phyloP scores from a whole-genome alignment of 176 grass and related monocot genomes.

The Carex scoparia region DNA sequence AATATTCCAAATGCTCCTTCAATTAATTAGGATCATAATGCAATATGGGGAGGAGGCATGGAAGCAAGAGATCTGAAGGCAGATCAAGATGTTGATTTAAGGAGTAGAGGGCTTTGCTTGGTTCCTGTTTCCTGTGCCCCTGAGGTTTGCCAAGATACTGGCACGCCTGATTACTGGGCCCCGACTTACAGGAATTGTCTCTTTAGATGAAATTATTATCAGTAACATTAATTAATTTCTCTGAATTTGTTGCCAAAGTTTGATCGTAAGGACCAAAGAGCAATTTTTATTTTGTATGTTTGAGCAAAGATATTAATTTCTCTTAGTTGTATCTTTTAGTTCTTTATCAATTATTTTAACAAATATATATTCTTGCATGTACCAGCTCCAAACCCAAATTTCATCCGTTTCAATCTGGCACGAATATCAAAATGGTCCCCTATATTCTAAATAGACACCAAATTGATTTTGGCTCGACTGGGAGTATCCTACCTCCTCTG shows the following conservation, averaged over 20 bases:
- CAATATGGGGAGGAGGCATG: conserved; percentile 49
- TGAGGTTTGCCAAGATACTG: conserved; percentile 54
- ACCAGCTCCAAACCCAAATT: too few species aligned
- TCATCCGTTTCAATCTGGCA: too few species aligned
- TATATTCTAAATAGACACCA: too few species aligned
- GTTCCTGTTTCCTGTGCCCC: conserved; percentile 77
- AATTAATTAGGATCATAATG: conserved; percentile 40
- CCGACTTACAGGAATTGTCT: conserved; percentile 69
- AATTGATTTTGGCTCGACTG: too few species aligned
- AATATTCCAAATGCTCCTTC: not conserved
- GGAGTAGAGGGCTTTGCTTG: conserved; percentile 76
- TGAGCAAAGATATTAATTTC: not conserved
- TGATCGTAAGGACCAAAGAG: conserved; percentile 13
- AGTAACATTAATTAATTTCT: not conserved
- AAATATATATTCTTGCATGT: too few species aligned
- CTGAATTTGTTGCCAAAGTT: not conserved
- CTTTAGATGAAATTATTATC: conserved; percentile 46
- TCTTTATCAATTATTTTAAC: not conserved
- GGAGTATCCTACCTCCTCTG: too few species aligned
- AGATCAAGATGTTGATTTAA: conserved; percentile 57
- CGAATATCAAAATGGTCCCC: too few species aligned
- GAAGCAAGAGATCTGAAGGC: conserved; percentile 27
- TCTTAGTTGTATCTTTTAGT: not conserved
- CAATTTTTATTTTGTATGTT: not conserved
- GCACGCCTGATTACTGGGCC: conserved; percentile 69